Conservation (phyloP, 345 rosid species). For the Microcos paniculata region DNA sequence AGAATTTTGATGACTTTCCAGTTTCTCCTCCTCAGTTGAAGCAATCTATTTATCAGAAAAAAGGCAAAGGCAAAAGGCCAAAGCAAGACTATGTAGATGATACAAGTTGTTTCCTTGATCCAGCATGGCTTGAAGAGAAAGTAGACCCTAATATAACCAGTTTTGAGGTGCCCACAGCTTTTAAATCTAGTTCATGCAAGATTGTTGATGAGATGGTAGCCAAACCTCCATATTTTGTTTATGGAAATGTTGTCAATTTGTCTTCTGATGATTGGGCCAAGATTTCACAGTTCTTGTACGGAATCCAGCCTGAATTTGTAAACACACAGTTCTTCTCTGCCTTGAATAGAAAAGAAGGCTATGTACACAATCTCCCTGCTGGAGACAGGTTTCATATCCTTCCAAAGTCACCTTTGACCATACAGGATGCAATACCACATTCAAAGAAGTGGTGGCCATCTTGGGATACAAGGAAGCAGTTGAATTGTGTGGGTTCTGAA, state of each 20-base stretch:
- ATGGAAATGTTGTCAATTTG: slow-evolving; percentile 55
- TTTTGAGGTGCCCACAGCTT: slow-evolving; percentile 29
- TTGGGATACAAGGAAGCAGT: slow-evolving; percentile 86
- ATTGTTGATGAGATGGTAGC: slow-evolving; percentile 45
- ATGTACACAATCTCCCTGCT: slow-evolving; percentile 77
- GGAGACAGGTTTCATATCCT: slow-evolving; percentile 52
- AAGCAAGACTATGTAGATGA: slow-evolving; percentile 50
- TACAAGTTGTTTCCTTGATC: slow-evolving; percentile 38
- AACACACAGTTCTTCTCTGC: slow-evolving; percentile 62
- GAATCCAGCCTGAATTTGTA: slow-evolving; percentile 69
- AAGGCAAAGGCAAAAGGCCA: slow-evolving; percentile 54
- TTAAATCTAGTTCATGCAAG: slow-evolving; percentile 43
- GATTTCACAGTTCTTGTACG: slow-evolving; percentile 63
- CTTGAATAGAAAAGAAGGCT: slow-evolving; percentile 79
- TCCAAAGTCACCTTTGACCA: slow-evolving; percentile 57
- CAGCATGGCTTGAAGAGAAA: slow-evolving; percentile 53
- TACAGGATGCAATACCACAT: slow-evolving; percentile 64
- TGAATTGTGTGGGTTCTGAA: slow-evolving; percentile 41
- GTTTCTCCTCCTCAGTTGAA: slow-evolving; percentile 24
- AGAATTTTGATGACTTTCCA: slow-evolving; percentile 30
- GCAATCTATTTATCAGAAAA: slow-evolving; percentile 23
- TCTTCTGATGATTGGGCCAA: slow-evolving; percentile 56
- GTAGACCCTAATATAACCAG: slow-evolving; percentile 22
- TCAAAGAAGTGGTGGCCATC: slow-evolving; percentile 87
- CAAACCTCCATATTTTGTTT: slow-evolving; percentile 75